Evolutionary conservation across 1,284 basidiomycete genomes (phyloP).

Genomic region (Sporisorium sorghi): DNA sequence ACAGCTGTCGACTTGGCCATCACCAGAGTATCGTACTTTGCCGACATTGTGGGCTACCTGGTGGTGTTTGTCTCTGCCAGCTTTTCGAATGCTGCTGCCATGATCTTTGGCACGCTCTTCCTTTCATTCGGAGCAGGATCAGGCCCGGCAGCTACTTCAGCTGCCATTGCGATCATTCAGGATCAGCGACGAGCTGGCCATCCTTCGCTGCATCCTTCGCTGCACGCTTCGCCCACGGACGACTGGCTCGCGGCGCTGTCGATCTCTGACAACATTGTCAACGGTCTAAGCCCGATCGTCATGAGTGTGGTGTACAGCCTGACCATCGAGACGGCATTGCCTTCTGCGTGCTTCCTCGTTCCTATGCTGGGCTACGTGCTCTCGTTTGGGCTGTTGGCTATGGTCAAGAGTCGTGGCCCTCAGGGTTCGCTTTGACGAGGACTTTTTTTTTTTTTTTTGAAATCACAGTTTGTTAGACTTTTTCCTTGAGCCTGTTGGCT

Average conservation of each 20-base stretch:
- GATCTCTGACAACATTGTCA: slow-evolving; percentile 44
- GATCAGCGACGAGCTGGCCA: slow-evolving; percentile 31
- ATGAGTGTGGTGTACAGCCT: slow-evolving; percentile 47
- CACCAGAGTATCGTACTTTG: slow-evolving; percentile 40
- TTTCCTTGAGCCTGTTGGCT: neutral
- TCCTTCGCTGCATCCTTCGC: slow-evolving; percentile 27
- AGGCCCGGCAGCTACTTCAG: slow-evolving; percentile 40
- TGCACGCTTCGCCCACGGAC: slow-evolving; percentile 40
- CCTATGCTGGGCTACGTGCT: slow-evolving; percentile 35
- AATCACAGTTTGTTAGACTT: neutral
- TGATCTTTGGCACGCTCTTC: slow-evolving; percentile 41
- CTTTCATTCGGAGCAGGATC: slow-evolving; percentile 45
- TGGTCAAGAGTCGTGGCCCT: slow-evolving; percentile 14
- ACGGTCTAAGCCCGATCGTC: slow-evolving; percentile 39
- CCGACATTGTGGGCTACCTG: slow-evolving; percentile 42
- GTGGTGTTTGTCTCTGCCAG: slow-evolving; percentile 41
- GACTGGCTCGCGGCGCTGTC: slow-evolving; percentile 46
- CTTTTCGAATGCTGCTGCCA: slow-evolving; percentile 35
- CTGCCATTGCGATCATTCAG: slow-evolving; percentile 48
- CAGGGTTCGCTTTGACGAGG: neutral
- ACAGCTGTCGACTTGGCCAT: slow-evolving; percentile 36
- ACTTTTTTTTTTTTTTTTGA: neutral
- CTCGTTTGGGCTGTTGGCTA: slow-evolving; percentile 28
- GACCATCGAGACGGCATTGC: slow-evolving; percentile 40
- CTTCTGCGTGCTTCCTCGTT: slow-evolving; percentile 45